Evolutionary conservation across 2,329 filamentous ascomycete genomes (phyloP).

Genomic region (Nothopassalora personata): DNA sequence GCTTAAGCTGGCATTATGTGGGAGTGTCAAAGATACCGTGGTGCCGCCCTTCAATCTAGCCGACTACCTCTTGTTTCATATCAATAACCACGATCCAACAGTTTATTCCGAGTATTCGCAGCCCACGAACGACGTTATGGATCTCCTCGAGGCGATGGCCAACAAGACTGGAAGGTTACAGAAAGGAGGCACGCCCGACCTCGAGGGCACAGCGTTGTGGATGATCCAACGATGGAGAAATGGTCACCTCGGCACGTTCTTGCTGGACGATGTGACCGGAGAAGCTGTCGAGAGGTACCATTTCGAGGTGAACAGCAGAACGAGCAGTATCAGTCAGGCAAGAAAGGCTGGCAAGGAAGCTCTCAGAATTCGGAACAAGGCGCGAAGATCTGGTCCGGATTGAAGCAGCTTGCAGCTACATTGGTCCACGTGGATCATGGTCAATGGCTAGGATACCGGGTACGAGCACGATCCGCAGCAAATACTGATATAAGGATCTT

Average conservation of each 20-base stretch:
- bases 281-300: slow-evolving; percentile 52
- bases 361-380: slow-evolving; percentile 10
- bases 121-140: slow-evolving; percentile 79
- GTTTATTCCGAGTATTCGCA: slow-evolving; percentile 59
- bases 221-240: slow-evolving; percentile 76
- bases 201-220: slow-evolving; percentile 70
- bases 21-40: slow-evolving; percentile 84
- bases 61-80: slow-evolving; percentile 81
- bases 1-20: slow-evolving; percentile 89
- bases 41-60: slow-evolving; percentile 72
- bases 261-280: slow-evolving; percentile 69
- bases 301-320: slow-evolving; percentile 38
- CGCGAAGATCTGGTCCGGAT: slow-evolving; percentile 11
- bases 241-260: slow-evolving; percentile 69
- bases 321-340: slow-evolving; percentile 62
- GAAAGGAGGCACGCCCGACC: slow-evolving; percentile 65
- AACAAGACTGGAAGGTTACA: slow-evolving; percentile 68
- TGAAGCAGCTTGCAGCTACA: neutral
- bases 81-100: slow-evolving; percentile 63
- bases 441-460: neutral
- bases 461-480: neutral
- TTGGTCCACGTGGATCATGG: neutral
- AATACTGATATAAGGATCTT: neutral
- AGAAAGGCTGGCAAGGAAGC: slow-evolving; percentile 60
- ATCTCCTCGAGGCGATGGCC: slow-evolving; percentile 67